Base-by-base conservation (phyloP, 257 asterid species). In the Knoxia roxburghii region DNA sequence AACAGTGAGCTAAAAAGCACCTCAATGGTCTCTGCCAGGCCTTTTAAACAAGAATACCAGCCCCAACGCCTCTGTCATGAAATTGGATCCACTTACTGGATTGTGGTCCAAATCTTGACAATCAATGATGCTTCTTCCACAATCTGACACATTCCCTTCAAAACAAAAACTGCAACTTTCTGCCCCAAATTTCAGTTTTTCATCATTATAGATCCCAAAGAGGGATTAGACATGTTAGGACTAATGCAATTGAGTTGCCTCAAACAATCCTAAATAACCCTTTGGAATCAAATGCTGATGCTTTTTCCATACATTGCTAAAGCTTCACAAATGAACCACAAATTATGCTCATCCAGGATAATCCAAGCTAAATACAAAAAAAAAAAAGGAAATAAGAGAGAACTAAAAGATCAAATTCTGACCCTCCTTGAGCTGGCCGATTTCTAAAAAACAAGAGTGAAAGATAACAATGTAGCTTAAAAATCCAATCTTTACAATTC, bases 21-120 rank as follows among this genome's bases (percentile, higher is more conserved):
- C 69, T 66, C 70, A 67, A 67, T 78, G 73, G 72, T 76, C 81
- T 69, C 61, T 61, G 77, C 68, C 65, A 75, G 78, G 76, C 76
- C 9, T 45, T 45, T 65, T 1, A 20, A 32, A 13, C 50, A 33
- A 57, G 48, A 48, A 45, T 20, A 58, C n/a, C 46, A 15, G 32
- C 69, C 26, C 35, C 54, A 49, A 49, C 39, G 40, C 24, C 21
- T 54, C 52, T 33, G 13, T 10, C 7, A 32, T 4, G 53, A 10
- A 33, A 60, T 30, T 17, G 41, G 63, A 43, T 50, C 54, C 54
- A 35, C 33, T 70, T 6, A 17, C 30, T 18, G 64, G 54, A 61
- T 27, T 65, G 41, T 53, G 61, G 45, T 67, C 68, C 51, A 60
- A 70, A 24, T 41, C 53, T 61, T 29, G 49, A 64, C 51, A 37